A percentile compares a stretch with the other conserved stretches of the same genome.
These are phyloP conservation scores for Santalum album DNA, from an alignment of 164 flowering plant species.

Conservation along the genomic window DNA sequence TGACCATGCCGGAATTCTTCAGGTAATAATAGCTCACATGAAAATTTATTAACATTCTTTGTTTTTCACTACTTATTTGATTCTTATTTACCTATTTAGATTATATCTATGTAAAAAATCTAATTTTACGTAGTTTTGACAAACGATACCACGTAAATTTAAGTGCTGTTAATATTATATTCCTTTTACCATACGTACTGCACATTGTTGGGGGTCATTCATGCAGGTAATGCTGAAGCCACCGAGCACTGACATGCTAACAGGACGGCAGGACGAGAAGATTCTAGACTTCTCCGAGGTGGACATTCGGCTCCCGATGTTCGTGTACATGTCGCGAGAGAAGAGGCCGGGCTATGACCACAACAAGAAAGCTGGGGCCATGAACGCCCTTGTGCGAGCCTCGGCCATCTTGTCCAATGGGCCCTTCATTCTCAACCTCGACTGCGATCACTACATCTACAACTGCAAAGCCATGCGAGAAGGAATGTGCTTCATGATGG, in stretches of 20 bases:
- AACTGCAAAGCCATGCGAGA: slow-evolving; percentile 3
- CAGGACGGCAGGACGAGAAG: not conserved
- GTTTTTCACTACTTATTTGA: too few relatives aligned
- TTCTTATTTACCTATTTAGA: not conserved
- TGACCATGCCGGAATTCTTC: slow-evolving; percentile 4
- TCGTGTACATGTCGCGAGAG: slow-evolving; percentile 2
- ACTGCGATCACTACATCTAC: slow-evolving; percentile 6
- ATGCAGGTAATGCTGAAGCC: slow-evolving; percentile 3
- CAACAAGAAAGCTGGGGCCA: slow-evolving; percentile 4
- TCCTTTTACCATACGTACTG: too few relatives aligned
- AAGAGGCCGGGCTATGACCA: slow-evolving; percentile 5
- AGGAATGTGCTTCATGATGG: slow-evolving; percentile 5
- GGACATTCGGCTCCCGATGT: slow-evolving; percentile 1
- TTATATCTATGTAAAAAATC: too few relatives aligned
- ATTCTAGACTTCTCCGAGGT: slow-evolving; percentile 3
- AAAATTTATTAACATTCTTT: too few relatives aligned
- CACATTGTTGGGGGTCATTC: not conserved
- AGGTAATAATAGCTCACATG: not conserved
- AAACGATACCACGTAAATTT: too few relatives aligned
- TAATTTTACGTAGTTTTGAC: too few relatives aligned
- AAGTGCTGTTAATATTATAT: too few relatives aligned
- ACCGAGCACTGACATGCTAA: not conserved
- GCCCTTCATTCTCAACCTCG: slow-evolving; percentile 3
- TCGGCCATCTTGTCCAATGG: slow-evolving; percentile 4
- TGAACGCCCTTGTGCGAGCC: slow-evolving; percentile 1